Evolutionary conservation across 1,139 yeast genomes (phyloP), one percentile per base, ranked within the genome.

Genomic region (Diutina sp.): DNA sequence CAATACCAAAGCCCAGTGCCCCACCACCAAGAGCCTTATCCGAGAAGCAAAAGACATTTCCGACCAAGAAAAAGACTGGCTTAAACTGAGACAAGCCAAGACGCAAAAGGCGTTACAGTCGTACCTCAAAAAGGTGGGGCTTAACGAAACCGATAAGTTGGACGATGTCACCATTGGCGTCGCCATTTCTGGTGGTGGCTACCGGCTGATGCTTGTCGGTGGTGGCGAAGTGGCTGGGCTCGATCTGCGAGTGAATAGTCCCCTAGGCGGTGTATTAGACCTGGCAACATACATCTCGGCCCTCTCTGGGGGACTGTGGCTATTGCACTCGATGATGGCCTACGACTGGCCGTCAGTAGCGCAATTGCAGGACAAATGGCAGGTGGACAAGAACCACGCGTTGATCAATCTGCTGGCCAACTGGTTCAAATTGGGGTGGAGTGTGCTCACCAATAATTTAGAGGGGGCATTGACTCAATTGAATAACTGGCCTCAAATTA

Each of bases 401-500:
- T 63, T 74, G 56, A 64, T 72, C 29, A 68, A 71, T 59, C 61
- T 61, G n/a, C 32, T 14, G 30, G 61, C 65, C 1, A 61, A 64
- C 1, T 58, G 66, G 4, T 65, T 67, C 64, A 57, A 63, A 1
- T 58, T 71, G 38, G 60, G 64, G 4, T 62, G 63, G 55, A 69
- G 69, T 5, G 67, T 71, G 1, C 58, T 68, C 4, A 55, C 63
- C 16, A 61, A 61, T 28, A 65, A 69, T 57, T 62, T 71, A 46
- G 58, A 62, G 11, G 64, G 67, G 4, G 70, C 71, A 0, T 63
- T 71, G 48, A 57, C 66, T 16, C 74, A 72, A 56, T 57, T 69
- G 54, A 71, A 70, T 59, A 65, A 67, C 61, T 74, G 72, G 72
- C 60, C 61, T 14, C 57, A 71, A 45, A 78, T 88, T 56, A 64